Evolutionary conservation across 805 yeast genomes (phyloP).

Genomic region (Hanseniaspora vineae): DNA sequence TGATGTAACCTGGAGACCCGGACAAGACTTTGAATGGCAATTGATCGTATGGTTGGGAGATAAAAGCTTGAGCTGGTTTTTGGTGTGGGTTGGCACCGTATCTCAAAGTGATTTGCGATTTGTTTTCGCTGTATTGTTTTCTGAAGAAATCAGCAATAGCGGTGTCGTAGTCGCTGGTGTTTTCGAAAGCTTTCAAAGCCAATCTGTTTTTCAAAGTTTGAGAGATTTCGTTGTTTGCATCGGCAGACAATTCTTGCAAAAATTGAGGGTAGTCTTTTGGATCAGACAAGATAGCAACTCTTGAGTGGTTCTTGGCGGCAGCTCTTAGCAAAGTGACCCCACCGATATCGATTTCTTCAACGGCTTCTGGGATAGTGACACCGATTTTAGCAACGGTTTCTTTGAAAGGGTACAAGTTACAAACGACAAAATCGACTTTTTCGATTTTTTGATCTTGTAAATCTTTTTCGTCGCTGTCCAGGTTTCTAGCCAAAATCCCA

Average conservation of each 20-base stretch:
- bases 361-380: conserved; percentile 94
- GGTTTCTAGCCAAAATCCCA: conserved; percentile 88
- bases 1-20: conserved; percentile 97
- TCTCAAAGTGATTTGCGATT: conserved; percentile 83
- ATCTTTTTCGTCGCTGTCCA: conserved; percentile 83
- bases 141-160: conserved; percentile 95
- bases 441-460: conserved; percentile 81
- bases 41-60: conserved; percentile 50
- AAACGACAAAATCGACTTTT: conserved; percentile 92
- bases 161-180: conserved; percentile 94
- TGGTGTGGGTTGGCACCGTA: conserved; percentile 99
- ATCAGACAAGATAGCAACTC: conserved; percentile 92
- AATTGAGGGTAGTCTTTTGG: conserved; percentile 87
- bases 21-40: conserved; percentile 87
- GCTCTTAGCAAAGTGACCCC: conserved; percentile 96
- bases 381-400: conserved; percentile 93
- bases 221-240: conserved; percentile 49
- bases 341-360: conserved; percentile 96
- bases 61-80: conserved; percentile 97
- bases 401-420: conserved; percentile 96
- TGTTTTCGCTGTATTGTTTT: conserved; percentile 87
- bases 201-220: conserved; percentile 62
- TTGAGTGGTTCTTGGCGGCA: conserved; percentile 95
- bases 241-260: conserved; percentile 57
- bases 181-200: conserved; percentile 96